Evolutionary conservation across 176 grass and related monocot species (phyloP).

Genomic region (Carex scoparia): DNA sequence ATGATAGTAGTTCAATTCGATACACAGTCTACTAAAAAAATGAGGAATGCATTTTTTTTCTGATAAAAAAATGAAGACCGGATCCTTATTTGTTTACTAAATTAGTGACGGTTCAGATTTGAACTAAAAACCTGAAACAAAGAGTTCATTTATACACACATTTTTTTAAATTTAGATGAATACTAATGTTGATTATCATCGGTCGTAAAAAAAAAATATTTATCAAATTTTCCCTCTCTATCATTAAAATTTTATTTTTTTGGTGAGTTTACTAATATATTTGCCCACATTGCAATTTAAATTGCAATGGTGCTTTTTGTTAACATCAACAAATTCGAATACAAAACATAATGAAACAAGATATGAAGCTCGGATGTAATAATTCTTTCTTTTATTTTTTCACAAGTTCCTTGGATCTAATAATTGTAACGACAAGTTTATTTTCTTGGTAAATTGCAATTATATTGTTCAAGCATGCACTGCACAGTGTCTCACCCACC

Average conservation of each 20-base stretch:
- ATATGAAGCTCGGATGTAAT: background rate
- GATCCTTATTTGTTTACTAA: too few species aligned
- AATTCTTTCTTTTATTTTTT: background rate
- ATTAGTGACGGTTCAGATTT: too few species aligned
- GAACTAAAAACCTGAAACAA: too few species aligned
- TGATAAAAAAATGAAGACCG: too few species aligned
- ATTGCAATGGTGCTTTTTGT: too few species aligned
- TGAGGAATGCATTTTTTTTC: too few species aligned
- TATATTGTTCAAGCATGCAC: slow-evolving; percentile 16
- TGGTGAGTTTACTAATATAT: background rate
- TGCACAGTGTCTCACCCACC: background rate
- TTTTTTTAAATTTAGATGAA: background rate
- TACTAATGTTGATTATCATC: background rate
- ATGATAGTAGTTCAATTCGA: too few species aligned
- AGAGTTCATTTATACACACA: background rate
- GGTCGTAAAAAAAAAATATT: background rate
- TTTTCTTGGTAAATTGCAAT: slow-evolving; percentile 1
- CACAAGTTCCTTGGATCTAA: background rate
- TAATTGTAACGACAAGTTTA: background rate
- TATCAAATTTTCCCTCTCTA: background rate
- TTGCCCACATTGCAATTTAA: background rate
- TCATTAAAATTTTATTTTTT: background rate
- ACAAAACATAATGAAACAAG: background rate
- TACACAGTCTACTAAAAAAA: too few species aligned
- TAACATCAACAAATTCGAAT: too few species aligned